Evolutionary conservation across 257 asterid species (phyloP).

Genomic region (Verbascum thapsus): DNA sequence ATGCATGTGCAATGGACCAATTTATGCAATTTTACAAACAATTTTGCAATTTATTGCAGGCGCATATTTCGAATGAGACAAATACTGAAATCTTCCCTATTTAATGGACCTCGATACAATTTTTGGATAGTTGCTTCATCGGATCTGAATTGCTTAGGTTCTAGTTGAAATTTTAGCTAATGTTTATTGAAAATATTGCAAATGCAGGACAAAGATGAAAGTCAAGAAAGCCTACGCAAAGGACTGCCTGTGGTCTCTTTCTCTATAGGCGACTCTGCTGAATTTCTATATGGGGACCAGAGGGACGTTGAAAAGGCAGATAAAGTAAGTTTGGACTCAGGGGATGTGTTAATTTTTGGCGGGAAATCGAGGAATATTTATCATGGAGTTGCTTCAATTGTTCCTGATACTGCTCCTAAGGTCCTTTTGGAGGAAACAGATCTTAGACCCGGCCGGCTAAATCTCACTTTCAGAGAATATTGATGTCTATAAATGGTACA

Average conservation of each 20-base stretch:
- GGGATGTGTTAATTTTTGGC: conserved; percentile 83
- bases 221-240: conserved; percentile 52
- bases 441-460: conserved; percentile 70
- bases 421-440: conserved; percentile 50
- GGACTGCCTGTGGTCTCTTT: conserved; percentile 83
- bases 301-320: conserved; percentile 51
- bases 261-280: conserved; percentile 80
- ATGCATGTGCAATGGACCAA: no score
- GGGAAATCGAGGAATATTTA: conserved; percentile 69
- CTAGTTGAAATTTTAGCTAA: conserved; percentile 8
- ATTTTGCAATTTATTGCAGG: no score
- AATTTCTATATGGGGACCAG: conserved; percentile 58
- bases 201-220: conserved; percentile 80
- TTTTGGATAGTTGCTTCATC: background rate
- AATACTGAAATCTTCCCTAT: no score
- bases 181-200: background rate
- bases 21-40: no score
- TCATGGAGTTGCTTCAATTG: conserved; percentile 68
- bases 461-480: conserved; percentile 78
- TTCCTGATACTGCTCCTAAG: conserved; percentile 50
- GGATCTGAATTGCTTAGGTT: background rate
- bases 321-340: conserved; percentile 58
- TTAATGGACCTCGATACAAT: background rate
- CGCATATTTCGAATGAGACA: no score
- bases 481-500: conserved; percentile 34